These are phyloP conservation scores for Pouteria glomerata DNA, from an alignment of 148 eudicot species.

Conservation along the genomic window DNA sequence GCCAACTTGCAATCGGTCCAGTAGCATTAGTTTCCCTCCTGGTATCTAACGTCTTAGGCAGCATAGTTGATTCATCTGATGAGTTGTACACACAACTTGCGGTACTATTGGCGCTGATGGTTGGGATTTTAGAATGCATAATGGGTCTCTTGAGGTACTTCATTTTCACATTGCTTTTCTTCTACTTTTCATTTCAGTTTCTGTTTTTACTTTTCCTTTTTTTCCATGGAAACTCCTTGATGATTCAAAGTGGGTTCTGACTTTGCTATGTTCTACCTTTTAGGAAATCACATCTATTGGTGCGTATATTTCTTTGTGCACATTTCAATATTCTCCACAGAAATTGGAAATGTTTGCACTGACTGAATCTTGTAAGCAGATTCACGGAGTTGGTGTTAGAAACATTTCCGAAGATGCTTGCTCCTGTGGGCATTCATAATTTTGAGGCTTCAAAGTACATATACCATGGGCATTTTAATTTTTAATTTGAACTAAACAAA, in stretches of 20 bases:
- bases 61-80: conserved; percentile 69
- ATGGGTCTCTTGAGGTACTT: conserved; percentile 92
- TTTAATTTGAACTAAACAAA: not conserved
- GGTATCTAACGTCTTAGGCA: conserved; percentile 77
- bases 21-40: conserved; percentile 94
- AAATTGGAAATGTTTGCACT: not conserved
- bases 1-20: conserved; percentile 99
- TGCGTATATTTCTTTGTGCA: not conserved
- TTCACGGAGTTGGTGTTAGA: not conserved
- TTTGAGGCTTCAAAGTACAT: too few relatives aligned
- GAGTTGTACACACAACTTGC: conserved; percentile 88
- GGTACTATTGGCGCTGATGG: conserved; percentile 88
- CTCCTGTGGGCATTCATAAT: too few relatives aligned
- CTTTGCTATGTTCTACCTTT: too few relatives aligned
- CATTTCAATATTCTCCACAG: not conserved
- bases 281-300: too few relatives aligned
- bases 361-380: not conserved
- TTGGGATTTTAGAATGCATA: conserved; percentile 82
- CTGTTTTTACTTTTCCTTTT: not conserved
- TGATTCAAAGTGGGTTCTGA: not conserved
- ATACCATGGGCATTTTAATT: too few relatives aligned
- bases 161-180: conserved; percentile 1
- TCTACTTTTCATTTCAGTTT: conserved; percentile 9
- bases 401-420: too few relatives aligned
- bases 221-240: not conserved